phyloP scores from a whole-genome alignment of 1,284 basidiomycete species.

The Cutaneotrichosporon mucoides region DNA sequence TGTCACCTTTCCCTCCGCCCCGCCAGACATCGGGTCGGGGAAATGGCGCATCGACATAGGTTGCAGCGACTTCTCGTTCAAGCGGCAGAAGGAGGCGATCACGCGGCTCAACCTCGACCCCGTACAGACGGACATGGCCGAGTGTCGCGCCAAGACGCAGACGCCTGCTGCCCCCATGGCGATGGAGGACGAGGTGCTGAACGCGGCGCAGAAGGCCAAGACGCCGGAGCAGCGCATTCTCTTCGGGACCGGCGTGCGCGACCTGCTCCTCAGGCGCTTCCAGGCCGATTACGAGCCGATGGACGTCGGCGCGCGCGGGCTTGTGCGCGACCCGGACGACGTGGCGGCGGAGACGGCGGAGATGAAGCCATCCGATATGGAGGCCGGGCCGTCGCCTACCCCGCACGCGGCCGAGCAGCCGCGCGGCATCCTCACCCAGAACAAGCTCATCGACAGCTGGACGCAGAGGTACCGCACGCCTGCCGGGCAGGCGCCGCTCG shows the following conservation, averaged over 20 bases:
- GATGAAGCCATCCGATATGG: slow-evolving; percentile 34
- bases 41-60: slow-evolving; percentile 72
- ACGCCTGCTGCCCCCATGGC: not conserved
- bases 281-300: slow-evolving; percentile 42
- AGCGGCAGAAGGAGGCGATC: slow-evolving; percentile 68
- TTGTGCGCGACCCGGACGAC: not conserved
- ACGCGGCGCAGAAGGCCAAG: not conserved
- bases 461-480: slow-evolving; percentile 60
- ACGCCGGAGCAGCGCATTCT: slow-evolving; percentile 53
- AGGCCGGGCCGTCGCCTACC: slow-evolving; percentile 26
- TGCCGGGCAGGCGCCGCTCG: slow-evolving; percentile 55
- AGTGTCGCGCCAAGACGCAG: slow-evolving; percentile 1
- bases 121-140: slow-evolving; percentile 44
- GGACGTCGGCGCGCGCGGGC: not conserved
- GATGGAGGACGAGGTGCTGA: slow-evolving; percentile 3
- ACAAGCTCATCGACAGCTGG: slow-evolving; percentile 73
- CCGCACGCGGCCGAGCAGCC: slow-evolving; percentile 6
- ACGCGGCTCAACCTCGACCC: slow-evolving; percentile 60
- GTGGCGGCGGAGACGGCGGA: slow-evolving; percentile 19
- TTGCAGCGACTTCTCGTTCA: slow-evolving; percentile 61
- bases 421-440: slow-evolving; percentile 60
- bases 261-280: slow-evolving; percentile 59
- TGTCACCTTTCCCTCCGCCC: slow-evolving; percentile 56
- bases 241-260: slow-evolving; percentile 64
- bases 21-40: slow-evolving; percentile 50